Evolutionary conservation across 2,329 filamentous ascomycete species (phyloP), one percentile per base, ranked within the genome.

Genomic region (Pyricularia pennisetigena): DNA sequence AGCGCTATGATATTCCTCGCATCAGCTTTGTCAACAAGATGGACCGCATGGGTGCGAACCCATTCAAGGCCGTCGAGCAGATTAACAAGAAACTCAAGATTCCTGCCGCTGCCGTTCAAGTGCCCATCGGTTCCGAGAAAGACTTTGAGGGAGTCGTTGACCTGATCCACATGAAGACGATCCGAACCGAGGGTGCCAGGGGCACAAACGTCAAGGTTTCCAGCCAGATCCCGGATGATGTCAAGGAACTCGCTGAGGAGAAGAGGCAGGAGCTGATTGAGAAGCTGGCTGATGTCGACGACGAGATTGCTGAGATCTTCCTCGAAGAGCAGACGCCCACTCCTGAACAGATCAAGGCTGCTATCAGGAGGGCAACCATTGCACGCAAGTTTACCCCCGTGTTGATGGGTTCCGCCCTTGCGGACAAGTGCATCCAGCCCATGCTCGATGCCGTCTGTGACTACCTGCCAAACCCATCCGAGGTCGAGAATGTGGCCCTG

Each of bases 1-100:
- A 93, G 83, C 89, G 95, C 73, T 99, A 99, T 84, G 94, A 98
- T 76, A 90, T 99, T 71, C 95, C 95, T 70, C 87, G 95, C 74
- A 89, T 99, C 78, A 97, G 92, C 68, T 99, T 99, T 76, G 88
- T 99, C 78, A 99, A 99, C 84, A 99, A 99, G 85, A 98, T 99
- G 94, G 95, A 99, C 77, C 90, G 95, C 72, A 97, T 97, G 91
- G 95, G 95, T 70, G 92, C 95, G 72, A 98, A 99, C 77, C 95
- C 95, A 9, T 99, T 94, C 88, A 97, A 97, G 81, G 94, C 93
- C 9, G 89, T 99, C 69, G 94, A 99, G 59, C 94, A 97, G 81
- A 98, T 99, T 84, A 97, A 97, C 82, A 87, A 89, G 74, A 99
- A 99, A 82, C 87, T 99, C 71, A 94, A 94, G 81, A 90, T 98